Evolutionary conservation across 306 rosid species (phyloP).

Genomic region (Pterocarpus santalinus): DNA sequence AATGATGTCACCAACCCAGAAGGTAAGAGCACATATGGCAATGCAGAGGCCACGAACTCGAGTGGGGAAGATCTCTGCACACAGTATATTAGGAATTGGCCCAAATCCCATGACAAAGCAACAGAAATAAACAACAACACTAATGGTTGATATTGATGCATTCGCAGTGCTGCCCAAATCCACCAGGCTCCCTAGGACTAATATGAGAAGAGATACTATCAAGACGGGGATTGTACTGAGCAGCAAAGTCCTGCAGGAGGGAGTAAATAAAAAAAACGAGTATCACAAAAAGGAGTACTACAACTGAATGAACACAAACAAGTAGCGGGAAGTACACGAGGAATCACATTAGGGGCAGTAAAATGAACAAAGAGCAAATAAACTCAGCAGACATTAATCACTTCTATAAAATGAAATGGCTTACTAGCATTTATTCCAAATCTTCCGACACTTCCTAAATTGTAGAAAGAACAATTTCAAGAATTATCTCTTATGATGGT

Average conservation of each 20-base stretch:
- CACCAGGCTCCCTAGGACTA: slow-evolving; percentile 75
- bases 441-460: slow-evolving; percentile 5
- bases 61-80: slow-evolving; percentile 96
- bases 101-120: slow-evolving; percentile 95
- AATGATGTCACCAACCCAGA: slow-evolving; percentile 92
- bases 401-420: too few species aligned
- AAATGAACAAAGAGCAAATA: neutral
- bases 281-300: neutral
- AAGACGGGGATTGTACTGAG: slow-evolving; percentile 82
- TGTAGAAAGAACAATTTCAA: slow-evolving; percentile 1
- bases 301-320: neutral
- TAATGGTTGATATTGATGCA: slow-evolving; percentile 77
- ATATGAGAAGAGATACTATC: slow-evolving; percentile 70
- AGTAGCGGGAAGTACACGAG: slow-evolving; percentile 5
- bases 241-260: slow-evolving; percentile 74
- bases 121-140: slow-evolving; percentile 88
- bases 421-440: neutral
- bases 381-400: neutral
- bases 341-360: neutral
- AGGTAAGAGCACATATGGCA: slow-evolving; percentile 90
- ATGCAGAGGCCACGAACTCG: slow-evolving; percentile 95
- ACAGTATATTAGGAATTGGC: slow-evolving; percentile 90
- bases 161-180: slow-evolving; percentile 74
- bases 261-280: neutral
- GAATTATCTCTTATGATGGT: slow-evolving; percentile 4